Base-by-base conservation (phyloP, 306 rosid genomes). In the Gleditsia sinensis region DNA sequence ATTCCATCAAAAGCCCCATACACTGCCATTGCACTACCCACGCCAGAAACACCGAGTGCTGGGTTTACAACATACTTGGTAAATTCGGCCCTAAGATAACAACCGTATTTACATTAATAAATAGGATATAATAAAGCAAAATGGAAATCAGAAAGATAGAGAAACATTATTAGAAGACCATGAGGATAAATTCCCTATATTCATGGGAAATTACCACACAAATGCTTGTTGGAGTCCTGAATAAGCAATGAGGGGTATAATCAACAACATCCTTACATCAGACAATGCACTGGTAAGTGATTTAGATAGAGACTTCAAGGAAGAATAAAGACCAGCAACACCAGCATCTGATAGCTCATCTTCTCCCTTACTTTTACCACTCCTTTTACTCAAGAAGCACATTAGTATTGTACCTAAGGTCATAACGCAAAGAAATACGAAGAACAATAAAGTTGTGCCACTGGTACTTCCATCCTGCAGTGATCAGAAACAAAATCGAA, bases 211-310 rank as follows among this genome's bases (percentile, higher is more conserved):
- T 88, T 88, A 94, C 98, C 98, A 94, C 16, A 83, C 98, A 84
- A 94, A 94, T 74, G 98, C 96, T 71, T 89, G 96, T 59, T 94
- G 97, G 75, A 94, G 88, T 60, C 98, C 97, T 42, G 98, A 94
- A 83, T 91, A 94, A 37, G 94, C 91, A 23, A 91, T 86, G 42
- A 94, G 96, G 51, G 97, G 98, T 76, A 94, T 84, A 86, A 75
- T 46, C 84, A 91, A 82, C 65, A 94, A 68, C 97, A 94, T 91
- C 86, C 90, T 79, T 53, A 40, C 67, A 73, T 88, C 88, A 74
- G 80, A 67, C 76, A 94, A 34, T 10, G 89, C 89, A 82, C 80
- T 63, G 57, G 81, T 57, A 10, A 91, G 78, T 61, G 92, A 80
- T 62, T 80, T 88, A 53, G 45, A 80, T 42, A 91, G 76, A 71